phyloP scores from a whole-genome alignment of 2,329 filamentous ascomycete species.

The Alternaria hordeiaustralica region DNA sequence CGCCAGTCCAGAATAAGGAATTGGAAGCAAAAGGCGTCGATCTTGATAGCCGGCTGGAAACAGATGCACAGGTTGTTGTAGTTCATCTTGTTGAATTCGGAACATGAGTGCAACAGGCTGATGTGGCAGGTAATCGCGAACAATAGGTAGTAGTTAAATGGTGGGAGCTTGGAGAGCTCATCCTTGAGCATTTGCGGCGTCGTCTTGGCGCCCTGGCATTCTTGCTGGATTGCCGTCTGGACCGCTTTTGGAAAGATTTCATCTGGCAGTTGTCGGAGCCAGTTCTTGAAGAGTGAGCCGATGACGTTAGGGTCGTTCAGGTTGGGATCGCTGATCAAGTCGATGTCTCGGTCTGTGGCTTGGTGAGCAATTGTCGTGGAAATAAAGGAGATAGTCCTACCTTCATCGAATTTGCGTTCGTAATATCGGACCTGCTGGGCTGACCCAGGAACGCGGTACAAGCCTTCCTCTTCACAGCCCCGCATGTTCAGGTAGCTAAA shows the following conservation, averaged over 20 bases:
- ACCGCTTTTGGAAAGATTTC: slow-evolving; percentile 87
- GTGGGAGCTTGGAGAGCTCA: slow-evolving; percentile 90
- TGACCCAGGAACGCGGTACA: slow-evolving; percentile 91
- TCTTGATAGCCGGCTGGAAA: slow-evolving; percentile 96
- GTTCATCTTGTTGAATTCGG: slow-evolving; percentile 98
- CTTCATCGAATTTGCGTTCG: slow-evolving; percentile 88
- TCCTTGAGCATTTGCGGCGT: slow-evolving; percentile 88
- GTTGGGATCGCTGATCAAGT: slow-evolving; percentile 85
- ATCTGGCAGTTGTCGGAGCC: slow-evolving; percentile 92
- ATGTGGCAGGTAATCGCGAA: slow-evolving; percentile 98
- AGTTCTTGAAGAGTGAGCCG: slow-evolving; percentile 93
- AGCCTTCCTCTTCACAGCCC: slow-evolving; percentile 88
- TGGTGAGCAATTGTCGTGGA: slow-evolving; percentile 14
- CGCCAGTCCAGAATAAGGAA: slow-evolving; percentile 96
- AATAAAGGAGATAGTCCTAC: slow-evolving; percentile 53
- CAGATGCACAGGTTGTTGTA: slow-evolving; percentile 95
- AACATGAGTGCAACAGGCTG: slow-evolving; percentile 86
- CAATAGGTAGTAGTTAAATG: slow-evolving; percentile 96
- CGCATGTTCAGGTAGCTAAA: slow-evolving; percentile 86
- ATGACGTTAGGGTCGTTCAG: slow-evolving; percentile 97
- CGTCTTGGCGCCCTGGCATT: slow-evolving; percentile 78
- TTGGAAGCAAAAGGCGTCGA: slow-evolving; percentile 93
- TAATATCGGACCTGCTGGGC: slow-evolving; percentile 91
- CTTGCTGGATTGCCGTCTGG: slow-evolving; percentile 79
- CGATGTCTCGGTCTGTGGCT: slow-evolving; percentile 77